Base-by-base conservation (phyloP, 768 basidiomycete species). In the Podaxis carcinomalis region DNA sequence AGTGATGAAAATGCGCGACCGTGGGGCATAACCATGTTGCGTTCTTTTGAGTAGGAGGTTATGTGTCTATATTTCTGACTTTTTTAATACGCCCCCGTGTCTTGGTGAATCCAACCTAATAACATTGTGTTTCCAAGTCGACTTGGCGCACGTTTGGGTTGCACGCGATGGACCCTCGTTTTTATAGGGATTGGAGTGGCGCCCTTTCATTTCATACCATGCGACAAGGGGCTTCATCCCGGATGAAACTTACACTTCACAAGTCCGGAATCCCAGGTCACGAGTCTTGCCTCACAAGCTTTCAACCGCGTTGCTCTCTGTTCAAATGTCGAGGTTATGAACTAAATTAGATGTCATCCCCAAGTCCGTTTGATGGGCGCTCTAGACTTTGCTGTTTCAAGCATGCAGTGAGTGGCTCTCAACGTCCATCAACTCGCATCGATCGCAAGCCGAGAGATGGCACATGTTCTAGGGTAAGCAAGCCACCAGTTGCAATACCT, bases 1-100 rank as follows among this genome's bases (percentile, higher is more conserved):
- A 36, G 92, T 93, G 65, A 81, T 83, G 63, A 85, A 86, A 73
- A 93, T 93, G 68, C 87, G 89, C 67, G 82, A 82, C 63, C 84
- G 90, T 64, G 89, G 90, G 68, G 85, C 85, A 68, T 92, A 75
- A 74, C 50, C 56, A 46, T 51, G 39, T 53, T 61, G 32, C 42
- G 56, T 55, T 13, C 58, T 32, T 39, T 39, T 62, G 40, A 39
- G 55, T 35, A 53, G 51, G 56, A 59, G 32, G 56, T 59, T 40
- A 36, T 52, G 40, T 60, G 51, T 63, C 47, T 44, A 58, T 49
- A 57, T 59, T 50, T 54, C 25, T 25, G 14, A 62, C 57, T 52
- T 23, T 51, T 62, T 47, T 35, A 32, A 49, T 32, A 40, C 13
- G n/a, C 14, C 5, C 23, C 9, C 42, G 40, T 27, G 39, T 51